Conservation (phyloP, 2,329 filamentous ascomycete genomes). For the Rutstroemia sydowiana region DNA sequence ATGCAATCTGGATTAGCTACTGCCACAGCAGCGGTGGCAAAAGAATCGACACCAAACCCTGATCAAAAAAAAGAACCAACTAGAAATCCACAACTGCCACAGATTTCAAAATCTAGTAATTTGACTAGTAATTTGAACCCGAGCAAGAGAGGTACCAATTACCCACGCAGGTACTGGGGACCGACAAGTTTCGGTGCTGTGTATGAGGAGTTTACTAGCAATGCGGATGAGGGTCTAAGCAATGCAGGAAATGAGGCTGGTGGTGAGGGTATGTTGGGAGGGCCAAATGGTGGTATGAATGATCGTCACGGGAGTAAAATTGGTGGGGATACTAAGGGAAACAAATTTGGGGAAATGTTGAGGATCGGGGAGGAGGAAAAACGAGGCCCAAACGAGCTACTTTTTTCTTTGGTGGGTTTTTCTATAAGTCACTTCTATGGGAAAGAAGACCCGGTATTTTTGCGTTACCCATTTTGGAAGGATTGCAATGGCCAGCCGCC, state of each 20-base stretch:
- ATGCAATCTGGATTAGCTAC: too few relatives aligned
- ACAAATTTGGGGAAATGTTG: slow-evolving; percentile 8
- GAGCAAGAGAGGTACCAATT: slow-evolving; percentile 14
- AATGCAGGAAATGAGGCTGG: background rate
- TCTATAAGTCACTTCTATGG: background rate
- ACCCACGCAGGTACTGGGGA: slow-evolving; percentile 20
- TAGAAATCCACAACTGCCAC: background rate
- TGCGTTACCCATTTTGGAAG: too few relatives aligned
- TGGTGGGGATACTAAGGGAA: background rate
- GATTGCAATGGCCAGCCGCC: background rate
- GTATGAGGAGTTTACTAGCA: slow-evolving; percentile 17
- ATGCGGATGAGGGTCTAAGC: background rate
- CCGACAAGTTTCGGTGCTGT: slow-evolving; percentile 27
- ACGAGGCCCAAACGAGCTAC: slow-evolving; percentile 19
- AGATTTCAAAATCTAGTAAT: background rate
- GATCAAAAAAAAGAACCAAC: background rate
- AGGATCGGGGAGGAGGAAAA: slow-evolving; percentile 22
- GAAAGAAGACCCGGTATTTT: too few relatives aligned
- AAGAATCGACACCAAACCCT: too few relatives aligned
- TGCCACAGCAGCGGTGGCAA: too few relatives aligned
- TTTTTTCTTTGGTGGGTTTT: slow-evolving; percentile 13
- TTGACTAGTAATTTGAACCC: background rate
- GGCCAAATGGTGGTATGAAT: background rate
- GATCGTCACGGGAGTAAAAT: background rate
- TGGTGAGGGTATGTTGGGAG: background rate